phyloP scores from a whole-genome alignment of 192 early-diverging fungal genomes.

The Cladochytrium replicatum region DNA sequence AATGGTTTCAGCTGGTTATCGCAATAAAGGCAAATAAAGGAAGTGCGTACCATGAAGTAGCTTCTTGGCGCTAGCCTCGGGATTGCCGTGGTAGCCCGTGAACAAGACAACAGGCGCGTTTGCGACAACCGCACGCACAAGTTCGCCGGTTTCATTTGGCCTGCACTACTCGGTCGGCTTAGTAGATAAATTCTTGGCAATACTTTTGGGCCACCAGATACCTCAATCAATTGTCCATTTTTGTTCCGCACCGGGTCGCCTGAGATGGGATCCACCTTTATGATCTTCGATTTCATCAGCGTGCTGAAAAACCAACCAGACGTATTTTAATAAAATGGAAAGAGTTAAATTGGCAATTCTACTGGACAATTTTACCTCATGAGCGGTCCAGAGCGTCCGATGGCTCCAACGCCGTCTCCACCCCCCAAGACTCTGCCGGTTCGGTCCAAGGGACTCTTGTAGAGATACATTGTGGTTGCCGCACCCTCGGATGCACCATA shows the following conservation, averaged over 20 bases:
- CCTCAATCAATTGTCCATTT: conserved; percentile 42
- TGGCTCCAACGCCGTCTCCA: conserved; percentile 45
- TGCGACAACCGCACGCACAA: conserved; percentile 31
- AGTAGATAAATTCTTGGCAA: not conserved
- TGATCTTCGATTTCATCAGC: conserved; percentile 29
- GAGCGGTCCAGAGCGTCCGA: conserved; percentile 46
- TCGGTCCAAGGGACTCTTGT: too few species aligned
- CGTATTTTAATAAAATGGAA: conserved; percentile 2
- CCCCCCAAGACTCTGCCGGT: conserved; percentile 11
- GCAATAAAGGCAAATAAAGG: too few species aligned
- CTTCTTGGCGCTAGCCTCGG: conserved; percentile 20
- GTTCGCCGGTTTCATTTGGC: conserved; percentile 47
- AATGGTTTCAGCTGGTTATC: conserved; percentile 31
- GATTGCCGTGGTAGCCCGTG: conserved; percentile 21
- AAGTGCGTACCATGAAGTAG: too few species aligned
- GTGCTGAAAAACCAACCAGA: conserved; percentile 11
- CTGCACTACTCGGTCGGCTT: conserved; percentile 13
- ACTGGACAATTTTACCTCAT: conserved; percentile 5
- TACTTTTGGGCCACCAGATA: too few species aligned
- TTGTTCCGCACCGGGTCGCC: conserved; percentile 41
- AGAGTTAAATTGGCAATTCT: conserved; percentile 7
- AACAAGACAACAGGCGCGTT: conserved; percentile 19
- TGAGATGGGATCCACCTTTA: conserved; percentile 46
- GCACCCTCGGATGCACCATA: conserved; percentile 62
- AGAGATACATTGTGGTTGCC: conserved; percentile 20